Evolutionary conservation across 2,329 filamentous ascomycete species (phyloP), one percentile per base, ranked within the genome.

Genomic region (Pseudocercospora fijiensis): DNA sequence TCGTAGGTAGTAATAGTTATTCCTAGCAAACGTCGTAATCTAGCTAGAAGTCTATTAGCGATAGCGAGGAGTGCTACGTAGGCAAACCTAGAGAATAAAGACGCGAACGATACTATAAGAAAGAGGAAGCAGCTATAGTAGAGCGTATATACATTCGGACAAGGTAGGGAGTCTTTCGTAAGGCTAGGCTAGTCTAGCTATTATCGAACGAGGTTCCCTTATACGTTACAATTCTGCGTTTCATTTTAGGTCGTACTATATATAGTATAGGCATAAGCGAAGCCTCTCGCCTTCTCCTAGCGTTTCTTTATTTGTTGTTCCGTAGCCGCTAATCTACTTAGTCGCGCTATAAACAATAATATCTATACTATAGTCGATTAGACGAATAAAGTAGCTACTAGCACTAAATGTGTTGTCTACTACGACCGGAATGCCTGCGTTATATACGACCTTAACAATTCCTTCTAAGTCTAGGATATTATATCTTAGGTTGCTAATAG

Each of bases 301-400:
- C n/a, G n/a, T n/a, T n/a, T n/a, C n/a, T n/a, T n/a, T n/a, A n/a
- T n/a, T 90, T 26, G 93, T 96, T 45, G 93, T 76, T 65, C 93
- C 94, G 78, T 98, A 93, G 47, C 93, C 93, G 62, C 93, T 93
- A 67, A 98, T 97, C 93, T 93, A 97, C 79, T 97, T 97, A 63
- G 93, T 96, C 10, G 92, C 92, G 43, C 90, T 95, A 83, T 97
- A 92, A 24, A 96, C 91, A 58, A 97, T 89, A 65, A 97, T 96
- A 75, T 97, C 93, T 67, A 90, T 93, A 61, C 93, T 93, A 77
- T 96, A 90, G 24, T 93, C 88, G 72, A 97, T 94, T 45, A 93
- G 93, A 6, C 90, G 87, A 70, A 89, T 82, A 77, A 91, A 96
- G 83, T 91, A 97, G 57, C 94, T 93, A 64, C 93, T 94, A 11